These are phyloP conservation scores for Capsella rubella DNA, from an alignment of 441 rosid genomes.

Conservation along the genomic window DNA sequence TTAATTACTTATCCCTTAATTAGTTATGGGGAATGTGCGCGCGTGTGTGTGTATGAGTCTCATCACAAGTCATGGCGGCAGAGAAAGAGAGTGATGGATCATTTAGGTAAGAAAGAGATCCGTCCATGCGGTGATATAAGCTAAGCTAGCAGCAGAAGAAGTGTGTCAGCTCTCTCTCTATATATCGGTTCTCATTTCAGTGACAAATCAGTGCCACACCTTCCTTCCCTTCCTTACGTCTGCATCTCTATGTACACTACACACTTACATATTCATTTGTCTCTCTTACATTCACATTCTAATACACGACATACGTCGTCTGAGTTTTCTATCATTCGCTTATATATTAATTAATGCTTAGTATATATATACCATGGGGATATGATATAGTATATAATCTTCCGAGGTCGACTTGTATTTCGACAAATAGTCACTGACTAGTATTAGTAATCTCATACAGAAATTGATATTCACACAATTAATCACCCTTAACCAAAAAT, in stretches of 20 bases:
- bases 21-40: neutral
- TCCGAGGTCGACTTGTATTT: no score
- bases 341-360: no score
- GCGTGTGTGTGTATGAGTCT: constrained; percentile 16
- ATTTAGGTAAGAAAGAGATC: constrained; percentile 42
- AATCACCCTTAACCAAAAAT: neutral
- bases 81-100: constrained; percentile 53
- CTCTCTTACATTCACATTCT: constrained; percentile 23
- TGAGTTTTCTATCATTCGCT: no score
- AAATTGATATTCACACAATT: neutral
- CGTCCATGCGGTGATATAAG: constrained; percentile 47
- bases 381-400: no score
- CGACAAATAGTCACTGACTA: neutral
- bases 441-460: neutral
- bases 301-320: neutral
- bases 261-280: constrained; percentile 32
- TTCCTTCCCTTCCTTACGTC: constrained; percentile 37
- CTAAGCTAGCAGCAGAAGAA: constrained; percentile 18
- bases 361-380: no score
- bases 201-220: constrained; percentile 40
- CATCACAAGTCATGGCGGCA: constrained; percentile 47
- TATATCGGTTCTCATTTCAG: constrained; percentile 37
- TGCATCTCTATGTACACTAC: constrained; percentile 23
- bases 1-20: neutral
- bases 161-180: constrained; percentile 52